A percentile compares a stretch with the other conserved stretches of the same genome.
Evolutionary conservation across 2,329 filamentous ascomycete species (phyloP).

Genomic region (Botryotinia globosa): DNA sequence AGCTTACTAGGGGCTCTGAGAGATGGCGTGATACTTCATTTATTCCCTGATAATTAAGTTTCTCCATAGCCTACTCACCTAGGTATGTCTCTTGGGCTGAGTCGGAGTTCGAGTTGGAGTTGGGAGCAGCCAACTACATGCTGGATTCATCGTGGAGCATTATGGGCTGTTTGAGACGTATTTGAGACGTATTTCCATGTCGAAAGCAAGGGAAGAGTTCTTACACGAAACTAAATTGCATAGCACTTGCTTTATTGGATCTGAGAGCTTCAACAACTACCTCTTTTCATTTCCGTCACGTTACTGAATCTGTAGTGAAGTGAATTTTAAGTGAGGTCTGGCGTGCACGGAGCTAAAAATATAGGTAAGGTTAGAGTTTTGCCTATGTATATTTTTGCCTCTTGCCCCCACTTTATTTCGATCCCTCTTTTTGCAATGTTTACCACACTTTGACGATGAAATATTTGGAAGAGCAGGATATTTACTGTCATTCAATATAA

Average conservation of each 20-base stretch:
- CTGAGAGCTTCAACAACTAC: background rate
- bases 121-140: background rate
- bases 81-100: background rate
- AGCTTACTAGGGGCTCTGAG: background rate
- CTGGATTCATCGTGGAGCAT: background rate
- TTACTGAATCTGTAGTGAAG: background rate
- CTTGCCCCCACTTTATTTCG: background rate
- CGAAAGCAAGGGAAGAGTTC: no score
- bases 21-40: background rate
- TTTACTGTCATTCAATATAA: background rate
- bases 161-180: no score
- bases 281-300: background rate
- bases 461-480: background rate
- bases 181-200: background rate
- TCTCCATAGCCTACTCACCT: no score
- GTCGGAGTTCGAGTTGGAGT: no score
- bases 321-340: background rate
- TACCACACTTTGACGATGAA: background rate
- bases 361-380: background rate
- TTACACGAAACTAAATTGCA: no score
- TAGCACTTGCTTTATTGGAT: background rate
- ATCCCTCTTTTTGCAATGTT: background rate
- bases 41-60: background rate
- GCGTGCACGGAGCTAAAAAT: slow-evolving; percentile 1
- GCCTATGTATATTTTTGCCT: background rate